Conservation (phyloP, 1,284 basidiomycete species). For the Athelia psychrophila region DNA sequence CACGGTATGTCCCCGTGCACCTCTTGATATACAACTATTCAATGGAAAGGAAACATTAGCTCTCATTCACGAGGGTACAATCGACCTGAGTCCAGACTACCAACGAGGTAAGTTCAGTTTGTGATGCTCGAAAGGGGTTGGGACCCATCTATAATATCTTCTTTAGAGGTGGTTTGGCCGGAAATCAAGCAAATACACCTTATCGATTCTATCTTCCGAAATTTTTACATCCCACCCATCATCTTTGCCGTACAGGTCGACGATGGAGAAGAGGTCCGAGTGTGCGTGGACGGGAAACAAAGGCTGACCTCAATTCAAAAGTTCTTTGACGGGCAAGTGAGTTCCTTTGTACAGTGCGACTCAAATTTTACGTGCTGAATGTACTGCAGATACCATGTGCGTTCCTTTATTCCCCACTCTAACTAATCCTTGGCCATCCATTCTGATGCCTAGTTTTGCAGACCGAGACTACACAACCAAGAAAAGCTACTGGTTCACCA, state of each 20-base stretch:
- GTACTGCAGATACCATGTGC: slow-evolving; percentile 33
- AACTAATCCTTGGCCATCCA: slow-evolving; percentile 10
- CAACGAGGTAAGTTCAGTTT: slow-evolving; percentile 51
- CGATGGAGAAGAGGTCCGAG: slow-evolving; percentile 48
- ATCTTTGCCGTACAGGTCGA: slow-evolving; percentile 59
- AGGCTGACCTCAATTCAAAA: slow-evolving; percentile 69
- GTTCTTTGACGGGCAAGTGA: slow-evolving; percentile 67
- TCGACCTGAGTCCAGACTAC: slow-evolving; percentile 66
- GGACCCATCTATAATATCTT: slow-evolving; percentile 2
- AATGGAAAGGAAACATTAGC: slow-evolving; percentile 26
- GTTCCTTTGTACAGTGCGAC: slow-evolving; percentile 20
- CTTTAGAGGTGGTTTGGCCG: slow-evolving; percentile 69
- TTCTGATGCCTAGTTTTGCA: slow-evolving; percentile 19
- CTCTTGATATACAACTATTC: neutral
- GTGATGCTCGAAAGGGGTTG: neutral
- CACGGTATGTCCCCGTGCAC: slow-evolving; percentile 41
- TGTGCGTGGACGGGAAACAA: slow-evolving; percentile 79
- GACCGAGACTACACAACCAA: slow-evolving; percentile 48
- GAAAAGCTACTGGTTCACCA: slow-evolving; percentile 58
- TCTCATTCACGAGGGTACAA: slow-evolving; percentile 59
- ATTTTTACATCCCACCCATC: slow-evolving; percentile 73
- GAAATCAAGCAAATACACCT: slow-evolving; percentile 64
- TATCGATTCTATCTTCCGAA: slow-evolving; percentile 75
- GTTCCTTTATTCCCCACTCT: slow-evolving; percentile 10
- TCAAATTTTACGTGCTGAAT: neutral